Conservation (phyloP, 1,284 basidiomycete genomes). For the Coniferiporia weirii region DNA sequence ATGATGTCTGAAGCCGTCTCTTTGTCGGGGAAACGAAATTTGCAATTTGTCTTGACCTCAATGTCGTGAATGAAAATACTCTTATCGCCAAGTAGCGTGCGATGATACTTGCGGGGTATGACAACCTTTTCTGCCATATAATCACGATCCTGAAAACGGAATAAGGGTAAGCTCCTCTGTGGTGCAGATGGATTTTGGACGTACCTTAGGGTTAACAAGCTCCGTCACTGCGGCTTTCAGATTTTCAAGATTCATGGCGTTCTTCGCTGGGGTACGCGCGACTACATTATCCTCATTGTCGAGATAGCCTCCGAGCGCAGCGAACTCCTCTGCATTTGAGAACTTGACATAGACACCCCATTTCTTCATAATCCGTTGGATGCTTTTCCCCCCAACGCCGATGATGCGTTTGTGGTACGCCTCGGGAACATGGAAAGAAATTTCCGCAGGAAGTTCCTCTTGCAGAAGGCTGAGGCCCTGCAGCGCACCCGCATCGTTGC, state of each 20-base stretch:
- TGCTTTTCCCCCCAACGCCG: constrained; percentile 96
- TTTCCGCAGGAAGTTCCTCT: constrained; percentile 97
- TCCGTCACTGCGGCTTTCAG: constrained; percentile 98
- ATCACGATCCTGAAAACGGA: constrained; percentile 77
- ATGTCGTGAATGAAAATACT: constrained; percentile 97
- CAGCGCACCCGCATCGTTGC: constrained; percentile 76
- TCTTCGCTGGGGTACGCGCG: constrained; percentile 96
- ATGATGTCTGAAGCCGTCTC: constrained; percentile 90
- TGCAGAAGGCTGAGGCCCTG: constrained; percentile 88
- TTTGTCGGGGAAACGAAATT: constrained; percentile 93
- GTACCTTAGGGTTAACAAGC: constrained; percentile 90
- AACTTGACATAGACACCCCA: constrained; percentile 99
- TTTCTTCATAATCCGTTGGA: constrained; percentile 99
- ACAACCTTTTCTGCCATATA: constrained; percentile 91
- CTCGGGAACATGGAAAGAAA: constrained; percentile 98
- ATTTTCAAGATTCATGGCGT: constrained; percentile 92
- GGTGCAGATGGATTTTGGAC: background rate
- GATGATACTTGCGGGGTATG: constrained; percentile 92
- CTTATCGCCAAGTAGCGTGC: constrained; percentile 93
- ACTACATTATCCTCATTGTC: constrained; percentile 99
- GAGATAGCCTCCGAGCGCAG: constrained; percentile 88
- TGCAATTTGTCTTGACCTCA: constrained; percentile 93
- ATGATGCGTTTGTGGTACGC: constrained; percentile 99
- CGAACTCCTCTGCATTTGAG: constrained; percentile 97
- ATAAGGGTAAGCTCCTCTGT: background rate